phyloP scores from a whole-genome alignment of 73 alveolate species.

The Paramecium biaurelia region DNA sequence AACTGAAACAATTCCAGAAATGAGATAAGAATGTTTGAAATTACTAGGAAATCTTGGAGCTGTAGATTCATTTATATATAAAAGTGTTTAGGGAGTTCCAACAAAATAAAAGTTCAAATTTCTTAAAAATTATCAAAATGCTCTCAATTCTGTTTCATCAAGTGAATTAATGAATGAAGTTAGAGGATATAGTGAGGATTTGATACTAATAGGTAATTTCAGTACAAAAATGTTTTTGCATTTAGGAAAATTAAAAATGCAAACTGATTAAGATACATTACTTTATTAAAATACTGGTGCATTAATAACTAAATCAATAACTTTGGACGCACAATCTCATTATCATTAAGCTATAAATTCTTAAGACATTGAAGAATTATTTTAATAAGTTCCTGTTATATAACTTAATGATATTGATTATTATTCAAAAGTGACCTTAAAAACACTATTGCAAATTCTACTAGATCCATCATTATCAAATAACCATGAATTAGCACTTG shows the following conservation, averaged over 20 bases:
- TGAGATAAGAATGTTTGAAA: conserved; percentile 61
- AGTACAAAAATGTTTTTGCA: conserved; percentile 12
- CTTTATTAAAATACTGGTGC: not conserved
- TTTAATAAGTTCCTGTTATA: conserved; percentile 57
- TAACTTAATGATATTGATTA: conserved; percentile 45
- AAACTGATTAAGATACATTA: not conserved
- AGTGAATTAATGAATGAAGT: conserved; percentile 27
- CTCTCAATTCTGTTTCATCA: not conserved
- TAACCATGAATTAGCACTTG: conserved; percentile 57
- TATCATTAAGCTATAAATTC: conserved; percentile 17
- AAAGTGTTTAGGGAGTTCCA: conserved; percentile 55
- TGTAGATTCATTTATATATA: conserved; percentile 49
- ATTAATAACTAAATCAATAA: not conserved
- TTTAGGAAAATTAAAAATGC: not conserved
- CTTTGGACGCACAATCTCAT: conserved; percentile 18
- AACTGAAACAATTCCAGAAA: conserved; percentile 52
- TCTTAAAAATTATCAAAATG: conserved; percentile 40
- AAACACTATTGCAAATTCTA: conserved; percentile 45
- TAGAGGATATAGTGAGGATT: conserved; percentile 47
- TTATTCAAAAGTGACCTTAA: conserved; percentile 51
- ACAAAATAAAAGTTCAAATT: conserved; percentile 51
- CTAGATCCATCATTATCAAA: conserved; percentile 49
- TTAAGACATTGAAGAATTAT: conserved; percentile 48
- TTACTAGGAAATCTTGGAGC: conserved; percentile 62
- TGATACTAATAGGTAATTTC: conserved; percentile 49